A percentile compares a stretch with the other conserved stretches of the same genome.
Evolutionary conservation across 163 green algal species (phyloP).

Genomic region (Volvox carteri): DNA sequence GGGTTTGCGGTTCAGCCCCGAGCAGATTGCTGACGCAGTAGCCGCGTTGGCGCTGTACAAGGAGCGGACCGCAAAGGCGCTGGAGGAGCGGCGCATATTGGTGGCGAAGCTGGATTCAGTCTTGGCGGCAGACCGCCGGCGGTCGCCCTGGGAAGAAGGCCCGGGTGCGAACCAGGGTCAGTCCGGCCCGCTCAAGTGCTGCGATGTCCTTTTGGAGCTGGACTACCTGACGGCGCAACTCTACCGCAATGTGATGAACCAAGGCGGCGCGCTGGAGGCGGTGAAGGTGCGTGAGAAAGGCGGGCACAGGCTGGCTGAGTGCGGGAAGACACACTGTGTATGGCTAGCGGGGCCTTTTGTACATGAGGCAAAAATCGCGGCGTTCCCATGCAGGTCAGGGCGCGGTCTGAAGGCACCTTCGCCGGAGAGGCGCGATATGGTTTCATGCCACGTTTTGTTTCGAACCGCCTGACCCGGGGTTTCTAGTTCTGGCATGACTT

Average conservation of each 20-base stretch:
- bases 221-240: not conserved
- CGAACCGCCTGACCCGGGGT: no score
- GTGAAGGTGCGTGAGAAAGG: not conserved
- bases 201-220: not conserved
- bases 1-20: not conserved
- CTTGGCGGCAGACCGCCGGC: not conserved
- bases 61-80: not conserved
- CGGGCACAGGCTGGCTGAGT: not conserved
- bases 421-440: no score
- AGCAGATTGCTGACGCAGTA: not conserved
- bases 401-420: no score
- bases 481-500: no score
- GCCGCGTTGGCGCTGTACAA: constrained; percentile 32
- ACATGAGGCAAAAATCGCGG: no score
- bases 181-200: not conserved
- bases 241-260: constrained; percentile 14
- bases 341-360: no score
- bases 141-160: not conserved
- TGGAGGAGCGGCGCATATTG: constrained; percentile 18
- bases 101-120: not conserved
- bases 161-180: not conserved
- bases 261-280: not conserved
- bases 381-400: no score
- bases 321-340: no score
- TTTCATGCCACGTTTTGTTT: no score